Base-by-base conservation (phyloP, 2,329 filamentous ascomycete genomes). In the Aschersonia sp. region DNA sequence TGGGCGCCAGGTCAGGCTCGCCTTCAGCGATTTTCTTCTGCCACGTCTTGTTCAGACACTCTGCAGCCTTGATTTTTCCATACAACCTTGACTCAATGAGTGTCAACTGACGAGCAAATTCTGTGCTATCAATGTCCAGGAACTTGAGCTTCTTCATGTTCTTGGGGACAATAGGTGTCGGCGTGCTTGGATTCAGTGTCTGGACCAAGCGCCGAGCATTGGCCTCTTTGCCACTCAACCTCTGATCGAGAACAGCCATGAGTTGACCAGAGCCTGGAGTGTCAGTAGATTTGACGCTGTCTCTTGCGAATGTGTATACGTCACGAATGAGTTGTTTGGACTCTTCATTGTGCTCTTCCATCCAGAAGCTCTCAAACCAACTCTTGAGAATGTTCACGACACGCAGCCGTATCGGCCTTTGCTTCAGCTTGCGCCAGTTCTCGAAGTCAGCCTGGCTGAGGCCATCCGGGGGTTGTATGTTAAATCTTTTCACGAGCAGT, bases 91-190 rank as follows among this genome's bases (percentile, higher is more conserved):
- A 95, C 65, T 98, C 92, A 53, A 97, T 94, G 54, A 98, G 92
- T 0, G 92, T 98, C 52, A 98, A 74, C 64, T 98, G 92, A 44
- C 92, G 82, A n/a, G 92, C 92, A 65, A 98, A 97, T 61, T 98
- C 92, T 0, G 84, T 86, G 0, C 88, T 81, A 60, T 98, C 92
- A 56, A 98, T 95, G 61, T 98, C 92, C 48, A 97, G 69, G 68
- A 98, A 97, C 65, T 97, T 98, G 56, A 98, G 77, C 67, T 95
- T 98, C 76, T 92, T 95, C 88, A 98, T 94, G 63, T 97, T 95
- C 74, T 95, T 95, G 1, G 92, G 92, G 62, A 95, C 80, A 60
- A 97, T 95, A 1, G 92, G 87, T 37, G 84, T 71, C 4, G 92
- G 90, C 1, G 86, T 84, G 52, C 86, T 83, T 56, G 83, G 82